These are phyloP conservation scores for Zygotorulaspora danielsina DNA, from an alignment of 805 yeast genomes.

Conservation along the genomic window DNA sequence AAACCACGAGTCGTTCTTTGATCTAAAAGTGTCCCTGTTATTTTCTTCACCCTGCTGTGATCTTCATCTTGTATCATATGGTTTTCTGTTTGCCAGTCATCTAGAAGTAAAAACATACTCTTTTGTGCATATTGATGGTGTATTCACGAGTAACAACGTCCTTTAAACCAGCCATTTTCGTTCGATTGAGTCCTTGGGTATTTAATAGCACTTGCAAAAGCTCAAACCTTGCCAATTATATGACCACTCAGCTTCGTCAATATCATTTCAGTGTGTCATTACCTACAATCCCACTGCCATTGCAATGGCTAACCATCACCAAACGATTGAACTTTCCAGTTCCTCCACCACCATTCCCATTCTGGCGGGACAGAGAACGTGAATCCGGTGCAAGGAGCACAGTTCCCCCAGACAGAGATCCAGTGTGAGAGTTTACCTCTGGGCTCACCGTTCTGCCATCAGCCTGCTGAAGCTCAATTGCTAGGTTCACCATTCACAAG, in stretches of 20 bases:
- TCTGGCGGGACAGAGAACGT: background rate
- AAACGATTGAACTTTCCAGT: constrained; percentile 1
- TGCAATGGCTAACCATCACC: constrained; percentile 1
- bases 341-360: background rate
- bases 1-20: background rate
- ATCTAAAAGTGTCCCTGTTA: background rate
- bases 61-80: background rate
- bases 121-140: constrained; percentile 99
- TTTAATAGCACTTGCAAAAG: constrained; percentile 4
- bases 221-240: background rate
- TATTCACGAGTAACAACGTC: constrained; percentile 99
- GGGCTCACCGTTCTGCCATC: background rate
- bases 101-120: constrained; percentile 59
- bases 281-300: background rate
- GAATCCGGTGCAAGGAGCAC: too few relatives aligned
- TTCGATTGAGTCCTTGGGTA: constrained; percentile 15
- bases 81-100: background rate
- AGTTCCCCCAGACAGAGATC: background rate
- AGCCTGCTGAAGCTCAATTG: background rate
- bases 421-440: background rate
- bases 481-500: background rate
- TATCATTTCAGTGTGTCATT: constrained; percentile 1
- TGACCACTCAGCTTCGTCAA: constrained; percentile 3
- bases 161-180: constrained; percentile 60
- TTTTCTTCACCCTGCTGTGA: background rate